Evolutionary conservation across 345 rosid genomes (phyloP), one percentile per base, ranked within the genome.

Genomic region (Syzygium aqueum): DNA sequence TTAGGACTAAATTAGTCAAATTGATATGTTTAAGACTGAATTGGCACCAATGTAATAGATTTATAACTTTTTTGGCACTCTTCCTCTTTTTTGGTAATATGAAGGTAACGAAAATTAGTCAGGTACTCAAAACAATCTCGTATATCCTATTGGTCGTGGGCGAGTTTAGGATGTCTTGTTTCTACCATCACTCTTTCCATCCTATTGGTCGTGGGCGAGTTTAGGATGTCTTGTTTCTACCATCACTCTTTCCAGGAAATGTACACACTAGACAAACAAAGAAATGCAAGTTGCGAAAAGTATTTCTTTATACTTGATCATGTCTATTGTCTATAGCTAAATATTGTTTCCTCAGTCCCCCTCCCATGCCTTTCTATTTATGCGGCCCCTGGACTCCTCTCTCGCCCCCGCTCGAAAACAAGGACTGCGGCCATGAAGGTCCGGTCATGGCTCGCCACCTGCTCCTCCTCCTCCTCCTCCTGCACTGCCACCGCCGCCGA

Each of bases 371-470:
- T 25, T 52, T 30, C 56, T 49, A 37, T 27, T 25, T 53, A 17
- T 37, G 11, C 43, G 28, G 14, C 27, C 51, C 21, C 5, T 22
- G 3, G 16, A 25, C 43, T 53, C 6, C 67, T 57, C 86, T 53
- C 46, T 30, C 23, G 3, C 11, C 11, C 53, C 11, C 43, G 12
- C 46, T 37, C 40, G 2, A 27, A 11, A 23, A 13, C 25, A 21
- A 5, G 25, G 2, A 23, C 43, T 49, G 82, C 84, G 65, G 89
- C 28, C 85, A 93, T 93, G 95, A 88, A 89, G 88, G 84, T 95
- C 89, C 89, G 90, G 23, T 90, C 96, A 86, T 91, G 94, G 92
- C 88, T 93, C 3, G 59, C 93, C 59, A 86, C 85, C 86, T 78
- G 88, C 90, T 61, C 84, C 89, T 25, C 90, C 89, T 54, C 56